These are phyloP conservation scores for Suillus plorans DNA, from an alignment of 768 basidiomycete species.

Conservation along the genomic window DNA sequence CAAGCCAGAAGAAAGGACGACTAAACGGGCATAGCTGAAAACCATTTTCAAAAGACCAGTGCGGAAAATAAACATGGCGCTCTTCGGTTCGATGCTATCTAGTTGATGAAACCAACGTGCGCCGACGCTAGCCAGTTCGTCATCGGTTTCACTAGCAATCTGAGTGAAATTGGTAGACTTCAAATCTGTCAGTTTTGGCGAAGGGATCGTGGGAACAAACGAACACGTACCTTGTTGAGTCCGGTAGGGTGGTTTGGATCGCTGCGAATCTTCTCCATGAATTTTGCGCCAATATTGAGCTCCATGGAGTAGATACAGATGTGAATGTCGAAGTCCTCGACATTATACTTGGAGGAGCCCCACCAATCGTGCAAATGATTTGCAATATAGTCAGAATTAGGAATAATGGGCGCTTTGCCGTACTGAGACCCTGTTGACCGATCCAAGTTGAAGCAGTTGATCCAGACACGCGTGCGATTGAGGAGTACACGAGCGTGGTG, in stretches of 20 bases:
- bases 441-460: conserved; percentile 90
- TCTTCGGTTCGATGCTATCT: conserved; percentile 51
- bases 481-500: conserved; percentile 82
- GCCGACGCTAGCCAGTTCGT: conserved; percentile 57
- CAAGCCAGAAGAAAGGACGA: conserved; percentile 73
- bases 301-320: conserved; percentile 76
- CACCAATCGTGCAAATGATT: conserved; percentile 72
- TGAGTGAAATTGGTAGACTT: conserved; percentile 65
- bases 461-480: conserved; percentile 87
- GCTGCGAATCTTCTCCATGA: conserved; percentile 65
- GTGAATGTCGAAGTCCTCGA: conserved; percentile 78
- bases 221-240: conserved; percentile 59
- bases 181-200: background rate
- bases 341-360: conserved; percentile 63
- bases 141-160: conserved; percentile 67
- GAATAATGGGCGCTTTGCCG: conserved; percentile 82
- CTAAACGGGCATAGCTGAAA: conserved; percentile 67
- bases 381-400: conserved; percentile 74
- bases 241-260: conserved; percentile 74
- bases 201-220: background rate
- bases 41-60: conserved; percentile 59
- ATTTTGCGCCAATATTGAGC: conserved; percentile 60
- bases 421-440: conserved; percentile 87
- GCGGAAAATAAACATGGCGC: conserved; percentile 58
- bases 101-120: conserved; percentile 55